These are phyloP conservation scores for Raddia distichophylla DNA, from an alignment of 176 grass and related monocot species.

Conservation along the genomic window DNA sequence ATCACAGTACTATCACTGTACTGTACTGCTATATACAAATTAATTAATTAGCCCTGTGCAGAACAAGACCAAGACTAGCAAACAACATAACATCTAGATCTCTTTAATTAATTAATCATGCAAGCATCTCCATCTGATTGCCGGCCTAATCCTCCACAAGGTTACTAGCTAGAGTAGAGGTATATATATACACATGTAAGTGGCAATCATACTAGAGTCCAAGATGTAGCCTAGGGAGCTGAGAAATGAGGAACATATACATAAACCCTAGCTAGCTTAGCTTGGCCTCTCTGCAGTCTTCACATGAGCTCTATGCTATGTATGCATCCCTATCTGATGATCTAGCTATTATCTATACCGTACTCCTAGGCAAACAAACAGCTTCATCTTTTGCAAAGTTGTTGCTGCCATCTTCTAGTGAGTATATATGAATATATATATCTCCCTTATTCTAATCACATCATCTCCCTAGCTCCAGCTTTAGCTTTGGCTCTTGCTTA, in stretches of 20 bases:
- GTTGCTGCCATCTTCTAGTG: constrained; percentile 34
- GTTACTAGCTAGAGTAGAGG: not conserved
- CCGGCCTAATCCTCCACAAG: constrained; percentile 43
- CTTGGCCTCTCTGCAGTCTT: constrained; percentile 35
- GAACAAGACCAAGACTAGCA: constrained; percentile 24
- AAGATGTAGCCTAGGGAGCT: constrained; percentile 55
- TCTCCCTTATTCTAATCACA: constrained; percentile 42
- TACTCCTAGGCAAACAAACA: constrained; percentile 44
- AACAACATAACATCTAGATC: constrained; percentile 47
- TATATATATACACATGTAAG: constrained; percentile 39
- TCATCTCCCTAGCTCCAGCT: constrained; percentile 22
- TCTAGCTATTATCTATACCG: not conserved
- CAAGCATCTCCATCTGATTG: constrained; percentile 24
- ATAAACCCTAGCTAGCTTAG: not conserved
- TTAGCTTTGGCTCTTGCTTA: not conserved
- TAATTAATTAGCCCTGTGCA: constrained; percentile 19
- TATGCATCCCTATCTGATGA: constrained; percentile 13
- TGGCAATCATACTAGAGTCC: constrained; percentile 60
- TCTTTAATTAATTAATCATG: constrained; percentile 53
- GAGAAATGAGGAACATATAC: constrained; percentile 35
- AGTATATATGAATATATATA: constrained; percentile 1
- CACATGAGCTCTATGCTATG: constrained; percentile 53
- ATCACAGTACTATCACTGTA: not conserved
- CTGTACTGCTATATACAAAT: constrained; percentile 30
- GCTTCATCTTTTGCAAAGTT: constrained; percentile 48